Percentiles rank a stretch among this genome's conserved stretches.
These are phyloP conservation scores for Buxus sempervirens DNA, from an alignment of 164 flowering plant species.

Conservation along the genomic window DNA sequence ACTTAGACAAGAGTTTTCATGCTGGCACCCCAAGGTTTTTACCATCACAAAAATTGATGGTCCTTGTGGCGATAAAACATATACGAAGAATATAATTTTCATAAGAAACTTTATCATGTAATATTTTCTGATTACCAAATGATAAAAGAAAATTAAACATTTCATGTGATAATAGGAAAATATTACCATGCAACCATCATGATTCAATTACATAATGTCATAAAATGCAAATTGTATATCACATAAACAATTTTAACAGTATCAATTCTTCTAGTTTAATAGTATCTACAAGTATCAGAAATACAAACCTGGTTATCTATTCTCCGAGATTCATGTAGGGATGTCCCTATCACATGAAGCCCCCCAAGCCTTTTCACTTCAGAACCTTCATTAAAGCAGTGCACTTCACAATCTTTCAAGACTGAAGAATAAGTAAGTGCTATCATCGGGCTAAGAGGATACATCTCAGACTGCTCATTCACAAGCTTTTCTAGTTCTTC, in stretches of 20 bases:
- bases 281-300: too few relatives aligned
- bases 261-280: too few relatives aligned
- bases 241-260: too few relatives aligned
- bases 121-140: not conserved
- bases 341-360: slow-evolving; percentile 98
- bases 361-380: slow-evolving; percentile 95
- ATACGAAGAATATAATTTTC: too few relatives aligned
- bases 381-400: slow-evolving; percentile 71
- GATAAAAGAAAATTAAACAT: not conserved
- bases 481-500: slow-evolving; percentile 61
- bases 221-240: too few relatives aligned
- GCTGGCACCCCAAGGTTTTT: too few relatives aligned
- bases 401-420: slow-evolving; percentile 75
- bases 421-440: slow-evolving; percentile 77
- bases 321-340: slow-evolving; percentile 93
- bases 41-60: too few relatives aligned
- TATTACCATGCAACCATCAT: not conserved
- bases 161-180: not conserved
- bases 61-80: too few relatives aligned
- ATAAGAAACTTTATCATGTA: not conserved
- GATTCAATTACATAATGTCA: not conserved
- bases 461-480: slow-evolving; percentile 62
- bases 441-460: slow-evolving; percentile 77
- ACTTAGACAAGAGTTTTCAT: too few relatives aligned
- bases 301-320: slow-evolving; percentile 88